A percentile compares a stretch with the other conserved stretches of the same genome.
Conservation (phyloP, 495 filamentous ascomycete species). For the Rhypophila decipiens region DNA sequence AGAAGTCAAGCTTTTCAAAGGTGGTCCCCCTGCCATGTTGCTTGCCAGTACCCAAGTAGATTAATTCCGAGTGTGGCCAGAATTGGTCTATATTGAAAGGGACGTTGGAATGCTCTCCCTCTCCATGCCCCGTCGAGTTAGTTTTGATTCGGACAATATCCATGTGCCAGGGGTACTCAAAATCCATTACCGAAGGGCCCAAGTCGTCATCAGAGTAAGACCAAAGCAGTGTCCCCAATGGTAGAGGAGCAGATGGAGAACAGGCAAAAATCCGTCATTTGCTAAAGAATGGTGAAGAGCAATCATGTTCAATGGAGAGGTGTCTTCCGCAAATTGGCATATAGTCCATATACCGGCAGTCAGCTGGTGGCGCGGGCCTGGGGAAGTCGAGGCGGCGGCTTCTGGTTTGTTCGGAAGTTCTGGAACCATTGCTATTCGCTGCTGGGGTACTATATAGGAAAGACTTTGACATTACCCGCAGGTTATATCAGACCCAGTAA, state of each 20-base stretch:
- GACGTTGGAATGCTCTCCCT: too few relatives aligned
- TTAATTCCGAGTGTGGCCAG: too few relatives aligned
- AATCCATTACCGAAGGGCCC: too few relatives aligned
- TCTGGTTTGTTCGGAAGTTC: slow-evolving; percentile 13
- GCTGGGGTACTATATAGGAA: not conserved
- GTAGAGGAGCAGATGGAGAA: not conserved
- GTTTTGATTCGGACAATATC: too few relatives aligned
- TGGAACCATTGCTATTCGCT: slow-evolving; percentile 4
- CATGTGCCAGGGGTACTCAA: too few relatives aligned
- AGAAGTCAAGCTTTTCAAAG: too few relatives aligned
- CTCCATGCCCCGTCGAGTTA: too few relatives aligned
- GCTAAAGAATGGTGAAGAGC: slow-evolving; percentile 5
- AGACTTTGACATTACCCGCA: slow-evolving; percentile 15
- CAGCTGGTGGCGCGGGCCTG: slow-evolving; percentile 5
- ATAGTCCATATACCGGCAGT: slow-evolving; percentile 15
- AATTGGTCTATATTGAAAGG: too few relatives aligned
- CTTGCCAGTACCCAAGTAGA: too few relatives aligned
- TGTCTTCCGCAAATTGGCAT: slow-evolving; percentile 6
- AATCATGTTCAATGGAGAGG: not conserved
- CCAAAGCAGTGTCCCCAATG: too few relatives aligned
- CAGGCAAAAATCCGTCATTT: not conserved
- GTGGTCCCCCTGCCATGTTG: too few relatives aligned
- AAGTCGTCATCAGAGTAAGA: too few relatives aligned
- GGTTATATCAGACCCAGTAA: not conserved
- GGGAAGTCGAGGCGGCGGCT: not conserved